Conservation (phyloP, 768 basidiomycete species). For the Lactarius evosmus region DNA sequence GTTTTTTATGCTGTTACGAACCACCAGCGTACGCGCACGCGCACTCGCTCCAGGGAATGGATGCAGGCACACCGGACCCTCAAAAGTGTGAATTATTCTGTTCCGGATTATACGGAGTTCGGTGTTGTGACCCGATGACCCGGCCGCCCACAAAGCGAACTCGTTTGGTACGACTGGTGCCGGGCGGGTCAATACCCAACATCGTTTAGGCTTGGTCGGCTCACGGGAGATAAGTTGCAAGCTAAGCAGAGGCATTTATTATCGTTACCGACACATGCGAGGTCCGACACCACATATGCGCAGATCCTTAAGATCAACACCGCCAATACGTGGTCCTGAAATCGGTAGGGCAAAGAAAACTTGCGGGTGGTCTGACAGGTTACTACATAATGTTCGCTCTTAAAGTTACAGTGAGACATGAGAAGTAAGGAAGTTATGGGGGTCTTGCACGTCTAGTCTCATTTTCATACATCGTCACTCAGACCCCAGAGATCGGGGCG, state of each 20-base stretch:
- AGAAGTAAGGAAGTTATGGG: not conserved
- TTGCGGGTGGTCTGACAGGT: not conserved
- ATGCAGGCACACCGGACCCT: constrained; percentile 20
- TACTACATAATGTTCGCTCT: not conserved
- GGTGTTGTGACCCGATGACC: constrained; percentile 6
- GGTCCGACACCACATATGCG: not conserved
- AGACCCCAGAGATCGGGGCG: not conserved
- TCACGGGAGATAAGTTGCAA: not conserved
- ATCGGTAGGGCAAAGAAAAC: not conserved
- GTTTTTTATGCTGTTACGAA: constrained; percentile 17
- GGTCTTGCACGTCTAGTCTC: too few species aligned
- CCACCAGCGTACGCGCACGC: constrained; percentile 9
- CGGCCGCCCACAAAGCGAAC: constrained; percentile 6
- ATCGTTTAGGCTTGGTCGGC: not conserved
- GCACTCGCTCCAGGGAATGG: constrained; percentile 20
- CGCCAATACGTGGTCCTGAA: not conserved
- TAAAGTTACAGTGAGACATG: not conserved
- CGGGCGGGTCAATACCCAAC: not conserved
- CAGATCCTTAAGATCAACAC: not conserved
- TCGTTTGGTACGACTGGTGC: not conserved
- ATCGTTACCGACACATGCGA: not conserved
- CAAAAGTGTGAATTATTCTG: not conserved
- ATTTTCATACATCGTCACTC: too few species aligned
- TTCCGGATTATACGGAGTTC: constrained; percentile 12
- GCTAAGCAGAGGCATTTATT: not conserved